Conservation (phyloP, 768 basidiomycete species). For the Russula dissimulans region DNA sequence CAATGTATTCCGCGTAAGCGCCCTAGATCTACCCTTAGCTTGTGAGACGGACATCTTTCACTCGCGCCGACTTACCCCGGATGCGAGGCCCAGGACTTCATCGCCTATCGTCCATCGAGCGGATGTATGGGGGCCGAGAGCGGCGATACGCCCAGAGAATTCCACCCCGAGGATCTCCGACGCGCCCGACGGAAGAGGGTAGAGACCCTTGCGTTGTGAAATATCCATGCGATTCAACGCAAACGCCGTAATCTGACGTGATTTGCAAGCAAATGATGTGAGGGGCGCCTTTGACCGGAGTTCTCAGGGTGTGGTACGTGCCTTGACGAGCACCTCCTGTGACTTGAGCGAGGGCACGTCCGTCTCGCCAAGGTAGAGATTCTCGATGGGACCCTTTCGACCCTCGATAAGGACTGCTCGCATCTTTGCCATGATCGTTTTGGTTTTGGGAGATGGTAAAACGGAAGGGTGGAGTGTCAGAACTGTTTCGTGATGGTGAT, state of each 20-base stretch:
- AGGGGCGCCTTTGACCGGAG: background rate
- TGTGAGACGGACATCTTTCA: background rate
- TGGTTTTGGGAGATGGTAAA: background rate
- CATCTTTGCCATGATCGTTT: background rate
- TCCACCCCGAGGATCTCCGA: slow-evolving; percentile 72
- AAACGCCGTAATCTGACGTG: slow-evolving; percentile 60
- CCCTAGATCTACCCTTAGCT: slow-evolving; percentile 40
- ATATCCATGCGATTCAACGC: slow-evolving; percentile 90
- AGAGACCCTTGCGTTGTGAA: slow-evolving; percentile 57
- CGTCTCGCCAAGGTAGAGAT: slow-evolving; percentile 67
- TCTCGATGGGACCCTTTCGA: slow-evolving; percentile 64
- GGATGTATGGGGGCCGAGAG: slow-evolving; percentile 29
- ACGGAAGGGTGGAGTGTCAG: too few species aligned
- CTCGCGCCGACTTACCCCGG: slow-evolving; percentile 48
- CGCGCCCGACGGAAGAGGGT: slow-evolving; percentile 66
- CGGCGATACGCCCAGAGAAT: slow-evolving; percentile 59
- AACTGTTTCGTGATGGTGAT: too few species aligned
- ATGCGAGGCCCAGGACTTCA: slow-evolving; percentile 79
- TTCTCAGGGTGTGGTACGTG: slow-evolving; percentile 21
- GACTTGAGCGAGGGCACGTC: slow-evolving; percentile 48
- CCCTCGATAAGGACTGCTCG: slow-evolving; percentile 48
- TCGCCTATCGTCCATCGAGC: slow-evolving; percentile 46
- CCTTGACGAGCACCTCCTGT: slow-evolving; percentile 75
- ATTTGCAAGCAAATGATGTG: background rate
- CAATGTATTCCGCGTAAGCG: slow-evolving; percentile 86